Conservation (phyloP, 1,139 yeast genomes). For the Yamadazyma atmosphaerica region DNA sequence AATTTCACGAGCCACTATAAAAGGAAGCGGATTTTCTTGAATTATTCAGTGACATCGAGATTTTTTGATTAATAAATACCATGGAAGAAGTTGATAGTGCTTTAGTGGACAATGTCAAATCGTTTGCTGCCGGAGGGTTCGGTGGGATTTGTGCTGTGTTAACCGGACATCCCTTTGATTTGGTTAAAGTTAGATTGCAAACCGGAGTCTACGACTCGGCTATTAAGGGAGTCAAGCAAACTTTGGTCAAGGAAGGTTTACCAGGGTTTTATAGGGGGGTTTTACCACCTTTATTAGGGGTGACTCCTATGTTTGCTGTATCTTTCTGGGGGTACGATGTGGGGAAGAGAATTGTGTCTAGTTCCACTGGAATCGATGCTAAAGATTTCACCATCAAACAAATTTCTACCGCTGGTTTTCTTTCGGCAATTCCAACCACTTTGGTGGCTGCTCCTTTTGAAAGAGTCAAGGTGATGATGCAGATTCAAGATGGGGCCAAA, state of each 20-base stretch:
- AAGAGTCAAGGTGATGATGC: slow-evolving; percentile 92
- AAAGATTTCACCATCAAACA: slow-evolving; percentile 61
- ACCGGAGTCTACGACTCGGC: slow-evolving; percentile 66
- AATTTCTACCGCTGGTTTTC: slow-evolving; percentile 91
- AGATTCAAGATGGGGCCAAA: slow-evolving; percentile 64
- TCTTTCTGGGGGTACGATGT: slow-evolving; percentile 98
- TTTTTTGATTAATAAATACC: slow-evolving; percentile 4
- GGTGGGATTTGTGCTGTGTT: slow-evolving; percentile 68
- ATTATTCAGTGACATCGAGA: slow-evolving; percentile 4
- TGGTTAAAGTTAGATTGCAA: slow-evolving; percentile 89
- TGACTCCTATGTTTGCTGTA: slow-evolving; percentile 97
- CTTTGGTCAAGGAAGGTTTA: slow-evolving; percentile 71
- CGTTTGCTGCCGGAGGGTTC: slow-evolving; percentile 86
- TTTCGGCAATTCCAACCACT: slow-evolving; percentile 93
- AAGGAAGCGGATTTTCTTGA: background rate
- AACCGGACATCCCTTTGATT: slow-evolving; percentile 95
- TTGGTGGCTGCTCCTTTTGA: slow-evolving; percentile 96
- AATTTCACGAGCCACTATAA: slow-evolving; percentile 1
- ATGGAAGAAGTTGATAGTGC: slow-evolving; percentile 54
- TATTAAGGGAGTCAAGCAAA: slow-evolving; percentile 64
- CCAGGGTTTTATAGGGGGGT: slow-evolving; percentile 86
- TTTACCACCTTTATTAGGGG: slow-evolving; percentile 87
- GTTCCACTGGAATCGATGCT: slow-evolving; percentile 39
- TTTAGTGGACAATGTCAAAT: slow-evolving; percentile 59
- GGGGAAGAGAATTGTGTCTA: slow-evolving; percentile 73